Base-by-base conservation (phyloP, 2,329 filamentous ascomycete species). In the Colletotrichum tofieldiae region DNA sequence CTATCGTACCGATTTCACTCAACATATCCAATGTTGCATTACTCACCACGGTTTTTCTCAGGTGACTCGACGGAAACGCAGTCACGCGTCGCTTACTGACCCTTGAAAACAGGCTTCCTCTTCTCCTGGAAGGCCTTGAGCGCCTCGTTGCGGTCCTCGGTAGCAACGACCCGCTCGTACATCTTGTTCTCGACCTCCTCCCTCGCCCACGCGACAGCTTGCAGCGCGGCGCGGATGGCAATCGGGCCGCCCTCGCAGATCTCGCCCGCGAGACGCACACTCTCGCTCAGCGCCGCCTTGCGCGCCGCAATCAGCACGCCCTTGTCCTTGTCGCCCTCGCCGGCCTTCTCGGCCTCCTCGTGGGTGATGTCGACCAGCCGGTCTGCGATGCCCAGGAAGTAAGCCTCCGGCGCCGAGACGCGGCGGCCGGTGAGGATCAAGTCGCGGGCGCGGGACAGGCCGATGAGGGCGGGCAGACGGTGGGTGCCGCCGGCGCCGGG, bases 401-500 rank as follows among this genome's bases (percentile, higher is more conserved):
- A 97, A 0, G 96, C 94, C 84, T 98, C 96, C 1, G 93, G 86
- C 0, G 91, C 96, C 11, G 88, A 88, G 16, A 99, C 93, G 54
- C 94, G 88, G n/a, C 96, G 90, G 3, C 96, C 96, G 0, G 96
- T 98, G 11, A 98, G 86, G 63, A 98, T 93, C 77, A 98, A 85
- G 81, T 99, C 96, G 62, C 95, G 89, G n/a, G 96, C 96, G 67
- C 95, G 91, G 35, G 88, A 86, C 32, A 93, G 84, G 6, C 96
- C 96, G 75, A 99, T 92, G 26, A 99, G 83, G 11, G 88, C 89
- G 1, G 95, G 94, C 0, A 99, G 90, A 12, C 96, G 92, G 82
- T 94, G 94, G 1, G 96, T 98, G 72, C 96, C 96, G 54, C 96
- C 96, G 2, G 96, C 96, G 71, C 96, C 96, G 3, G 96, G 96